Evolutionary conservation across 352 stramenopile species (phyloP), one percentile per base, ranked within the genome.

Genomic region (Globisporangium parvum): DNA sequence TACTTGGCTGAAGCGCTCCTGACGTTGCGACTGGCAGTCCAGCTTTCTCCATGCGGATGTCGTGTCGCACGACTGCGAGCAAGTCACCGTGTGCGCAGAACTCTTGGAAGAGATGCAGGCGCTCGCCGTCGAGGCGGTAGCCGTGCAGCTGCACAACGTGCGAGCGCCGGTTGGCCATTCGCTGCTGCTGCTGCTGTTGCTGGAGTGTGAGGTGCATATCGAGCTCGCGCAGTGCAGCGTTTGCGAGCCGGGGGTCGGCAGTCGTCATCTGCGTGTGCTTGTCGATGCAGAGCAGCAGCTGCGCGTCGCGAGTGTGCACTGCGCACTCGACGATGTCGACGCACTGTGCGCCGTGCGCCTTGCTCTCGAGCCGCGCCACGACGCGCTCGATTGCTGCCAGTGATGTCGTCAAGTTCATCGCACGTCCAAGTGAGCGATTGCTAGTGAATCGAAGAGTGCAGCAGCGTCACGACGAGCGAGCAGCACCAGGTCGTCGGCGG

Each of bases 71-170:
- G 49, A 84, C 60, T 20, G 69, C 55, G 41, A 89, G 73, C 28
- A 91, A 60, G 40, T 93, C 83, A 17, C 80, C 83, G 11, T 67
- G 62, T 2, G 63, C 64, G 54, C 80, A 93, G 61, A 85, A 76
- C 60, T 91, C 78, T n/a, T 85, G 64, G 9, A 87, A 31, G 18
- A 87, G 37, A 28, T 89, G 81, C 20, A 91, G 71, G 18, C 73
- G 66, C 41, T 84, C 71, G 46, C 64, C 70, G 35, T 84, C 60
- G 6, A 91, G 65, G 6, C 35, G 63, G 60, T 85, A 78, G 9
- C 58, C 60, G 37, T 73, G 59, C 23, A 89, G 62, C 37, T 65
- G 71, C 21, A 85, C 73, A n/a, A 91, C 61, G 53, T 83, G 73
- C n/a, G 28, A 21, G 17, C 42, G 49, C 12, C 47, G 44, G n/a